Evolutionary conservation across 441 rosid species (phyloP).

Genomic region (Jatropha multifida): DNA sequence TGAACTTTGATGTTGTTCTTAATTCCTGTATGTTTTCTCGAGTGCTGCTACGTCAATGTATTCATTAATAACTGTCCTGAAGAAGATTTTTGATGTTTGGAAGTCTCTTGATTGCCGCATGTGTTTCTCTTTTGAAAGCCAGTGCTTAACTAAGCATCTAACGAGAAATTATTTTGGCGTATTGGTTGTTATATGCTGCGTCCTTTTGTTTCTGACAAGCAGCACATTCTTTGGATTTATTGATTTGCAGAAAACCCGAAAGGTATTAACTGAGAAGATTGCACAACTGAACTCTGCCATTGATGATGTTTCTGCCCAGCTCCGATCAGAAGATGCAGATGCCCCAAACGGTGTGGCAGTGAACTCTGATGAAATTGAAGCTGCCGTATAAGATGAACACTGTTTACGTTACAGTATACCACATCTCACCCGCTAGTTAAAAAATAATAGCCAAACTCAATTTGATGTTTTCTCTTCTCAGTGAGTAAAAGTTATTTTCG

Average conservation of each 20-base stretch:
- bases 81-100: background rate
- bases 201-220: background rate
- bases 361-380: conserved; percentile 65
- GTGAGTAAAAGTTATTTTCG: background rate
- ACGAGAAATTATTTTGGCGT: background rate
- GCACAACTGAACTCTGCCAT: conserved; percentile 54
- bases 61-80: background rate
- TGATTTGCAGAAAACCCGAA: conserved; percentile 66
- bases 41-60: too few species aligned
- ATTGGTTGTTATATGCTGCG: background rate
- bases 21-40: background rate
- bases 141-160: background rate
- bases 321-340: conserved; percentile 43
- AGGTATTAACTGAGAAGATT: conserved; percentile 45
- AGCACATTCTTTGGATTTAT: conserved; percentile 8
- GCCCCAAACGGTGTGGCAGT: conserved; percentile 53
- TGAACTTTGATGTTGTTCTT: background rate
- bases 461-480: conserved; percentile 16
- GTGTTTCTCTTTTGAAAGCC: background rate
- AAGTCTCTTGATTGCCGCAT: background rate
- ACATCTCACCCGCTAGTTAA: conserved; percentile 15
- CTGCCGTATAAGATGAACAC: conserved; percentile 44
- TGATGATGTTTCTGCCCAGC: conserved; percentile 50
- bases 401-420: conserved; percentile 9
- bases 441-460: conserved; percentile 26